Conservation (phyloP, 148 eudicot genomes). For the Agrostemma githago region DNA sequence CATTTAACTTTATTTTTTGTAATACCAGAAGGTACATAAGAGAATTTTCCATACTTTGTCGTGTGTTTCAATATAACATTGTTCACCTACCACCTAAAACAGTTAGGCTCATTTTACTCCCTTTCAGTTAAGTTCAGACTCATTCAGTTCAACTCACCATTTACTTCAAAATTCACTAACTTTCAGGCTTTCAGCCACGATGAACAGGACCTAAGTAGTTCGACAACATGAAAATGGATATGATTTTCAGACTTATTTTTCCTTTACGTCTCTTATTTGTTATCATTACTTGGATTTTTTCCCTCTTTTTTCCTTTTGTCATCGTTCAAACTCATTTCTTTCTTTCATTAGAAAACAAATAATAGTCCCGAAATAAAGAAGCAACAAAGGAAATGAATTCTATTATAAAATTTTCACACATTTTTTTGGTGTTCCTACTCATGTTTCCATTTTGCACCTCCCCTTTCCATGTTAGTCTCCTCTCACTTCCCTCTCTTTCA, state of each 20-base stretch:
- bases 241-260: background rate
- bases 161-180: too few relatives aligned
- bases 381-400: background rate
- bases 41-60: too few relatives aligned
- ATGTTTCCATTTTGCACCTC: background rate
- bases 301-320: background rate
- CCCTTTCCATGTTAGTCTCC: background rate
- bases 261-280: background rate
- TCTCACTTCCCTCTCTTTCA: background rate
- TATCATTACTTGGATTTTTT: background rate
- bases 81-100: too few relatives aligned
- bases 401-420: background rate
- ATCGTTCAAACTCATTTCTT: background rate
- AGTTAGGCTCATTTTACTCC: too few relatives aligned
- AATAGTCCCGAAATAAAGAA: background rate
- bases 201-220: too few relatives aligned
- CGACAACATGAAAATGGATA: background rate
- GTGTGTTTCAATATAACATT: too few relatives aligned
- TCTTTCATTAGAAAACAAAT: too few relatives aligned
- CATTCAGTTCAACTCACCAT: too few relatives aligned
- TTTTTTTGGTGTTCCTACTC: background rate
- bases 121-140: too few relatives aligned
- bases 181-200: too few relatives aligned
- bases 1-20: too few relatives aligned
- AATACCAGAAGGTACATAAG: too few relatives aligned